Conservation (phyloP, 225 moss, liverwort and hornwort genomes). For the Anthoceros angustus region DNA sequence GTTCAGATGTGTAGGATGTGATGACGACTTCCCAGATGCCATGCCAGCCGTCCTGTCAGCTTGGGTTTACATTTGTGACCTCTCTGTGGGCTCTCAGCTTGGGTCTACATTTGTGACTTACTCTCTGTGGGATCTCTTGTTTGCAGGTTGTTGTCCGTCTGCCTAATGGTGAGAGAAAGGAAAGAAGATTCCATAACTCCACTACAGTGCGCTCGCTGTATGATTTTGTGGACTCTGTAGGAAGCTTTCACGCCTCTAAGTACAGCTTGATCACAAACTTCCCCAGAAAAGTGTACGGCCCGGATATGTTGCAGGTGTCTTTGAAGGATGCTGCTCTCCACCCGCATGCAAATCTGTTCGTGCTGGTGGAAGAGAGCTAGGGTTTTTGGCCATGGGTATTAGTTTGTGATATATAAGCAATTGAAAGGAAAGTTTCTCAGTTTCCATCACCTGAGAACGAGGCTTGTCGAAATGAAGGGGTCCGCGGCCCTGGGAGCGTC, state of each 20-base stretch:
- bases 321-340: constrained; percentile 77
- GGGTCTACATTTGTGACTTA: neutral
- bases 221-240: constrained; percentile 86
- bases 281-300: constrained; percentile 79
- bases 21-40: no score
- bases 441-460: no score
- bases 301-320: constrained; percentile 51
- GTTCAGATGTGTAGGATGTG: no score
- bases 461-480: no score
- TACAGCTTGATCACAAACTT: constrained; percentile 88
- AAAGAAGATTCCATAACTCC: constrained; percentile 58
- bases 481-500: no score
- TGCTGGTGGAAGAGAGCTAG: constrained; percentile 65
- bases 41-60: neutral
- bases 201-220: constrained; percentile 59
- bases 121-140: neutral
- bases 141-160: constrained; percentile 72
- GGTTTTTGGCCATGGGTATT: no score
- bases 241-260: constrained; percentile 50
- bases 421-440: no score
- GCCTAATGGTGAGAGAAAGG: constrained; percentile 86
- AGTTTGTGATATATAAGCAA: no score
- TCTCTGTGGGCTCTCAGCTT: neutral
- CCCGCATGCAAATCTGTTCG: constrained; percentile 93
- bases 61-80: neutral